Conservation (phyloP, 768 basidiomycete genomes). For the Lactarius sp. region DNA sequence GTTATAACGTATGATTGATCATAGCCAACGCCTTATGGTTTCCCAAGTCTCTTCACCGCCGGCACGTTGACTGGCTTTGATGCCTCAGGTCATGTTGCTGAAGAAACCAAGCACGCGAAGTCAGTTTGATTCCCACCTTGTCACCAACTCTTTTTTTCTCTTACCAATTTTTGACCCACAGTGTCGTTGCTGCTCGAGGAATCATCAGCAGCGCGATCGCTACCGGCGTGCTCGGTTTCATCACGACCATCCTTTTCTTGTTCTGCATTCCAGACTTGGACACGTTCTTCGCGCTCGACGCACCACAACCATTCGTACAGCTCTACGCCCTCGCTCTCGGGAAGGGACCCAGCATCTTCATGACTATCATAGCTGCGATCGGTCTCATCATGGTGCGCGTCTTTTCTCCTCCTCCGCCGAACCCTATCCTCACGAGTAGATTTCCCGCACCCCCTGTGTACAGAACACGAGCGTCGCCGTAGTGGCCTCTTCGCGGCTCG, state of each 20-base stretch:
- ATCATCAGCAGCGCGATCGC: constrained; percentile 74
- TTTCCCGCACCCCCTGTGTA: neutral
- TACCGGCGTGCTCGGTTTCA: constrained; percentile 75
- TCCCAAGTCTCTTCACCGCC: constrained; percentile 71
- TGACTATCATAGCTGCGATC: constrained; percentile 78
- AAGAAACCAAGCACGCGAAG: constrained; percentile 83
- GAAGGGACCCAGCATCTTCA: constrained; percentile 72
- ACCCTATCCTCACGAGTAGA: neutral
- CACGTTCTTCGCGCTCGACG: constrained; percentile 65
- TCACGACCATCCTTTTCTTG: constrained; percentile 72
- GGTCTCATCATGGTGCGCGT: constrained; percentile 75
- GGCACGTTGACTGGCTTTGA: constrained; percentile 91
- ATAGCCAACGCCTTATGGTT: neutral
- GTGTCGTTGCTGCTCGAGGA: constrained; percentile 75
- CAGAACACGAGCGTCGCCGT: constrained; percentile 85
- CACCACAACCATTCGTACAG: constrained; percentile 90
- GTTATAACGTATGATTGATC: constrained; percentile 25
- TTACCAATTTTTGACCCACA: constrained; percentile 27
- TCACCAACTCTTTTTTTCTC: no score
- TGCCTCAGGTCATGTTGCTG: constrained; percentile 81
- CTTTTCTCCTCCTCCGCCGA: neutral
- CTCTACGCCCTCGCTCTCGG: constrained; percentile 83
- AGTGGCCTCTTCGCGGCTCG: constrained; percentile 81
- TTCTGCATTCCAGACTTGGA: constrained; percentile 82
- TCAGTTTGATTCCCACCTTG: constrained; percentile 26